Evolutionary conservation across 495 filamentous ascomycete genomes (phyloP).

Genomic region (Penicillium crystallinum): DNA sequence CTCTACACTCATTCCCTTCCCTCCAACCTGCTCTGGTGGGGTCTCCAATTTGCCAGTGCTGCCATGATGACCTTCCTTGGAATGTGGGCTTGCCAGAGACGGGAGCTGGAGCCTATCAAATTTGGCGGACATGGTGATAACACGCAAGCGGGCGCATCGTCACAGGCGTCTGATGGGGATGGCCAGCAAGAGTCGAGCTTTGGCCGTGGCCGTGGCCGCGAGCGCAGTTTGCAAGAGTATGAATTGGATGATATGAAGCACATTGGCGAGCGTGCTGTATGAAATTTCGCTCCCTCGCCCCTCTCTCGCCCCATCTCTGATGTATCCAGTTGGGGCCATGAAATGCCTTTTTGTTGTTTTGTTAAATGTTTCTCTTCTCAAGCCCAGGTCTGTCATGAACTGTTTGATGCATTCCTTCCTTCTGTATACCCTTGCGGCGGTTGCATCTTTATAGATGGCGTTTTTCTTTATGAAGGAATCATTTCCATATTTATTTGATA

Average conservation of each 20-base stretch:
- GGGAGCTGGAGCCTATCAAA: slow-evolving; percentile 81
- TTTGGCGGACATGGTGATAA: slow-evolving; percentile 61
- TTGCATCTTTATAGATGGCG: slow-evolving; percentile 40
- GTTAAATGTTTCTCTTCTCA: slow-evolving; percentile 2
- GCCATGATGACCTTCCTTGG: slow-evolving; percentile 66
- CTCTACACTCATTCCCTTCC: slow-evolving; percentile 74
- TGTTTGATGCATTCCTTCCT: not conserved
- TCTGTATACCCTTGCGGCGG: slow-evolving; percentile 35
- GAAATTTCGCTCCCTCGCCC: not conserved
- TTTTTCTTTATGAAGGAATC: slow-evolving; percentile 22
- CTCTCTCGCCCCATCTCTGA: not conserved
- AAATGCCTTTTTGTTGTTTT: not conserved
- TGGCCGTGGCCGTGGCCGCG: slow-evolving; percentile 34
- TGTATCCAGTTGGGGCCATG: slow-evolving; percentile 1
- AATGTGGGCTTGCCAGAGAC: slow-evolving; percentile 85
- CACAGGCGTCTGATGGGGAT: slow-evolving; percentile 20
- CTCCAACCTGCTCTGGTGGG: slow-evolving; percentile 80
- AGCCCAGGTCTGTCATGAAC: not conserved
- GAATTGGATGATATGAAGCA: slow-evolving; percentile 71
- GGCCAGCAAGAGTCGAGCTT: slow-evolving; percentile 25
- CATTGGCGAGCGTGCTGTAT: slow-evolving; percentile 37
- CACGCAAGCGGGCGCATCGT: slow-evolving; percentile 17
- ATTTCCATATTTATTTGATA: slow-evolving; percentile 17
- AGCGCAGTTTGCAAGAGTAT: slow-evolving; percentile 54
- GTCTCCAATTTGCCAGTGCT: slow-evolving; percentile 63